Conservation (phyloP, 78 protist species). For the Anaeramoeba flamelloides region DNA sequence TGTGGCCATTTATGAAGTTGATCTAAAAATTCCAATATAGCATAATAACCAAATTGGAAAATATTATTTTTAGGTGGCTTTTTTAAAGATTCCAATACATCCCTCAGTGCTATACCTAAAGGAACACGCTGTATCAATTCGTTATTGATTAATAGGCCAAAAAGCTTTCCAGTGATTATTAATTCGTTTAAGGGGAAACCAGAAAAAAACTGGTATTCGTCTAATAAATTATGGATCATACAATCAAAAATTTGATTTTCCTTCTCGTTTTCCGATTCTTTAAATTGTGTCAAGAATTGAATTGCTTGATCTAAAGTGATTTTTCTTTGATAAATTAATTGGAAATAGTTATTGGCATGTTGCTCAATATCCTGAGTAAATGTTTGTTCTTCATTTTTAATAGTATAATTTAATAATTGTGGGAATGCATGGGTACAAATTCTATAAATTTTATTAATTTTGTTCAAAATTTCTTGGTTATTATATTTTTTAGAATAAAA, state of each 20-base stretch:
- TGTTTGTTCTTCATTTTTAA: too few relatives aligned
- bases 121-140: constrained; percentile 36
- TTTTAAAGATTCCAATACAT: constrained; percentile 51
- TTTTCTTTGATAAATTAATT: constrained; percentile 41
- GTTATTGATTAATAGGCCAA: constrained; percentile 68
- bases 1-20: constrained; percentile 76
- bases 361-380: constrained; percentile 47
- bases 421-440: too few relatives aligned
- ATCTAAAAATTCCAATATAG: constrained; percentile 51
- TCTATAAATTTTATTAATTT: too few relatives aligned
- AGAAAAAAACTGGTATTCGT: constrained; percentile 68
- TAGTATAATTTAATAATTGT: too few relatives aligned
- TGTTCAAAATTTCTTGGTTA: too few relatives aligned
- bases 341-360: constrained; percentile 55
- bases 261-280: not conserved
- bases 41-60: constrained; percentile 58
- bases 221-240: constrained; percentile 74
- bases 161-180: constrained; percentile 54
- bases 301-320: too few relatives aligned
- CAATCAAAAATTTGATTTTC: constrained; percentile 53
- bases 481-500: too few relatives aligned
- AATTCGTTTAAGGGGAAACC: constrained; percentile 75
- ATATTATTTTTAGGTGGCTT: constrained; percentile 27
- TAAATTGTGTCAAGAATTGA: too few relatives aligned
- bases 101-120: constrained; percentile 50